Base-by-base conservation (phyloP, 2,329 filamentous ascomycete species). In the Colletotrichum musae region DNA sequence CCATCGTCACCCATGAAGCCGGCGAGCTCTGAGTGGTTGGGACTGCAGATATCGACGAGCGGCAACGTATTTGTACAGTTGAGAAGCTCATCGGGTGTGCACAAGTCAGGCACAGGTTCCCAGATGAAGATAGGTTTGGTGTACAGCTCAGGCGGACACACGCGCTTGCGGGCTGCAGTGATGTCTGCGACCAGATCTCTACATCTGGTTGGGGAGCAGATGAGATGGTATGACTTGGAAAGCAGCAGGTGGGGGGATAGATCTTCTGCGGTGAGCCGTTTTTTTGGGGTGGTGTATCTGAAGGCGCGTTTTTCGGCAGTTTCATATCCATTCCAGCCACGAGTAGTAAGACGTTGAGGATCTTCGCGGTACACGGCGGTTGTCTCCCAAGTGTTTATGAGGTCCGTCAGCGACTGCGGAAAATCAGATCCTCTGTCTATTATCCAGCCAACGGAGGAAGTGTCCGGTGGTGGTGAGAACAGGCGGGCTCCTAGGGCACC, bases 71-170 rank as follows among this genome's bases (percentile, higher is more conserved):
- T 91, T 58, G 89, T 91, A 77, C 86, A 89, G 75, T 90, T 90
- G 12, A 91, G 83, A 32, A 91, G 81, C 77, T 92, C 87, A 50
- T 90, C 89, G 0, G 94, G 91, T 0, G 88, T 91, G 79, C 95
- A 98, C 1, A 94, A 86, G 79, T 98, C 94, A 1, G 96, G 96
- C 1, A 98, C 93, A 1, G 96, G 96, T 78, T 99, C 96, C 95
- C 95, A 99, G 60, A 98, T 89, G 78, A 98, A 94, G 6, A 94
- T 80, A 1, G 95, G 93, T 56, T 88, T 87, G 1, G 83, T 75
- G 73, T 84, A 85, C 12, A 75, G 70, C 53, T 80, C 77, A 5
- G 73, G 70, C 0, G 79, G 71, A 15, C 74, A 70, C 26, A 82
- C 71, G 9, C 80, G 80, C 74, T 85, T 86, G 9, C 88, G 83